Percentiles rank a stretch among this genome's conserved stretches.
Conservation (phyloP, 2,329 filamentous ascomycete genomes). For the Fusarium napiforme region DNA sequence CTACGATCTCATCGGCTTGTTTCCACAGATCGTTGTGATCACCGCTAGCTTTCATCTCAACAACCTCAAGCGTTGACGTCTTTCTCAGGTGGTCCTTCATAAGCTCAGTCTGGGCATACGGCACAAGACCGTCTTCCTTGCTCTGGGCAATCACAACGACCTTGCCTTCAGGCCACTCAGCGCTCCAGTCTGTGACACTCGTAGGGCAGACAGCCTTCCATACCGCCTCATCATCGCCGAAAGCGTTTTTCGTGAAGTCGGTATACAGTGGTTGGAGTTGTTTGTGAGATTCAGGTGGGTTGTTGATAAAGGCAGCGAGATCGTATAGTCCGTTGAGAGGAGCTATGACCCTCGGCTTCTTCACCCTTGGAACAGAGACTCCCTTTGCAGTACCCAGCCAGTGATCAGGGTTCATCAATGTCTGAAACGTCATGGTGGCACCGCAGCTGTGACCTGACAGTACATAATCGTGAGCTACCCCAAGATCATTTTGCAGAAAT, state of each 20-base stretch:
- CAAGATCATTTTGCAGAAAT: neutral
- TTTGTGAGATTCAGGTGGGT: neutral
- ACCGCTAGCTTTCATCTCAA: neutral
- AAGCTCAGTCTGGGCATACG: neutral
- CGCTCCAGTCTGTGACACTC: neutral
- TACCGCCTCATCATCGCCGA: neutral
- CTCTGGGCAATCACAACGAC: neutral
- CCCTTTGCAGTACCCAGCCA: neutral
- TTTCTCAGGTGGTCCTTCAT: neutral
- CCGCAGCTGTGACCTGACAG: conserved; percentile 1
- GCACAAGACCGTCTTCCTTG: neutral
- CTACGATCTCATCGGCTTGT: neutral
- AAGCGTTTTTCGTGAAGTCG: neutral
- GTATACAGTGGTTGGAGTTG: neutral
- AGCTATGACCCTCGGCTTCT: neutral
- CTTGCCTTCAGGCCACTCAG: conserved; percentile 1
- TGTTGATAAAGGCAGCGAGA: neutral
- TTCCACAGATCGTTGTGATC: conserved; percentile 12
- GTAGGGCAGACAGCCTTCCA: neutral
- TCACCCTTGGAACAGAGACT: fast-evolving
- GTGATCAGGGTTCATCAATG: neutral
- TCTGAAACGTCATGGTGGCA: neutral
- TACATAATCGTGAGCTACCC: neutral
- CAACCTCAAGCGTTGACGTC: neutral
- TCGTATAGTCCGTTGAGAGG: conserved; percentile 1